Conservation (phyloP, 129 eudicot genomes). For the Heracleum sosnowskyi region DNA sequence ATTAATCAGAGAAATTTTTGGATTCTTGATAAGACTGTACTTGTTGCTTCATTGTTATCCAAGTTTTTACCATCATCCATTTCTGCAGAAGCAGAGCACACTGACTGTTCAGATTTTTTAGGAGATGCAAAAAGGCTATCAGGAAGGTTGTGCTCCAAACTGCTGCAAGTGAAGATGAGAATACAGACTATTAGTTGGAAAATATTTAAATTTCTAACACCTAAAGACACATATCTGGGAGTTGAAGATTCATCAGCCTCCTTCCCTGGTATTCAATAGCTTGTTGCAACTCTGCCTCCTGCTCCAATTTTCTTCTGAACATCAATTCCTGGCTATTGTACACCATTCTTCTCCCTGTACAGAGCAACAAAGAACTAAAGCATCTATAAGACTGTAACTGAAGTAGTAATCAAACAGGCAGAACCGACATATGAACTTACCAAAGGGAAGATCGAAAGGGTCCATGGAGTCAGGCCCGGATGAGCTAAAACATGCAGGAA, state of each 20-base stretch:
- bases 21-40: slow-evolving; percentile 68
- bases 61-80: slow-evolving; percentile 15
- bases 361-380: background rate
- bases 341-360: background rate
- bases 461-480: background rate
- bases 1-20: slow-evolving; percentile 49
- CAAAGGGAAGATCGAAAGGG: slow-evolving; percentile 3
- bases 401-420: background rate
- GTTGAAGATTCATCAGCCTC: slow-evolving; percentile 12
- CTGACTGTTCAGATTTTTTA: background rate
- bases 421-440: background rate
- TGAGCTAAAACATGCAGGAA: slow-evolving; percentile 11
- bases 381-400: background rate
- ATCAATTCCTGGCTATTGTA: background rate
- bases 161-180: background rate
- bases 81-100: background rate
- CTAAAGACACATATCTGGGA: slow-evolving; percentile 34
- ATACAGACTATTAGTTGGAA: background rate
- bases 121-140: slow-evolving; percentile 9
- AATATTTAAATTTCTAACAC: slow-evolving; percentile 30
- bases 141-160: slow-evolving; percentile 6
- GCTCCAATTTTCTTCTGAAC: slow-evolving; percentile 3
- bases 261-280: slow-evolving; percentile 9
- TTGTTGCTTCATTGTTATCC: slow-evolving; percentile 84
- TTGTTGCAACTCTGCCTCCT: slow-evolving; percentile 1